phyloP scores from a whole-genome alignment of 169 alveolate species.

The Plasmodium reichenowi region DNA sequence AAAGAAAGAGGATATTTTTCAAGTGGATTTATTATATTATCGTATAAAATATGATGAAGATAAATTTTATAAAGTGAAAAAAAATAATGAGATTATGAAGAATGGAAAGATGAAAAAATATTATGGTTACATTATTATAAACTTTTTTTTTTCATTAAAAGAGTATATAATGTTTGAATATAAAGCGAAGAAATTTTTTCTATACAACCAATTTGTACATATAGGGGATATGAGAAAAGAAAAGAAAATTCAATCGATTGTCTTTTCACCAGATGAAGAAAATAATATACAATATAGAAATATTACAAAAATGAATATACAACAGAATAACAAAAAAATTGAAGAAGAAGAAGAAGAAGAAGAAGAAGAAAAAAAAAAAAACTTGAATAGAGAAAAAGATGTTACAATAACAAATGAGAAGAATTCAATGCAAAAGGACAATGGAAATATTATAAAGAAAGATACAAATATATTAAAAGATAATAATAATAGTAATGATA shows the following conservation, averaged over 20 bases:
- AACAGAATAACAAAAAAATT: background rate
- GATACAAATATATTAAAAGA: too few relatives aligned
- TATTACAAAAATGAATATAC: background rate
- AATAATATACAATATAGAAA: background rate
- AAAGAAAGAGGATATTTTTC: constrained; percentile 17
- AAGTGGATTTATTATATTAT: constrained; percentile 42
- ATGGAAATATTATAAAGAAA: background rate
- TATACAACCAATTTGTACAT: constrained; percentile 22
- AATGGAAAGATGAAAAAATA: constrained; percentile 16
- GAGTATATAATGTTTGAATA: constrained; percentile 46
- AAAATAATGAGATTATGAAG: background rate
- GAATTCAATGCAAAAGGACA: background rate
- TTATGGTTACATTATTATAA: constrained; percentile 45
- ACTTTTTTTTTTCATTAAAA: constrained; percentile 56
- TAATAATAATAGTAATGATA: too few relatives aligned
- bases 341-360: background rate
- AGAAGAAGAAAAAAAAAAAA: background rate
- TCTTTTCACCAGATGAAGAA: background rate
- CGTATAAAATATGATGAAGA: constrained; percentile 62
- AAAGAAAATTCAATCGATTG: background rate
- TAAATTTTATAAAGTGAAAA: constrained; percentile 4
- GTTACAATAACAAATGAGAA: background rate
- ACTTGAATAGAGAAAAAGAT: background rate
- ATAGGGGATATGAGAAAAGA: background rate
- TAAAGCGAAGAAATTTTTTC: constrained; percentile 25